phyloP scores from a whole-genome alignment of 2,329 filamentous ascomycete genomes.

The Pseudogymnoascus sp. region DNA sequence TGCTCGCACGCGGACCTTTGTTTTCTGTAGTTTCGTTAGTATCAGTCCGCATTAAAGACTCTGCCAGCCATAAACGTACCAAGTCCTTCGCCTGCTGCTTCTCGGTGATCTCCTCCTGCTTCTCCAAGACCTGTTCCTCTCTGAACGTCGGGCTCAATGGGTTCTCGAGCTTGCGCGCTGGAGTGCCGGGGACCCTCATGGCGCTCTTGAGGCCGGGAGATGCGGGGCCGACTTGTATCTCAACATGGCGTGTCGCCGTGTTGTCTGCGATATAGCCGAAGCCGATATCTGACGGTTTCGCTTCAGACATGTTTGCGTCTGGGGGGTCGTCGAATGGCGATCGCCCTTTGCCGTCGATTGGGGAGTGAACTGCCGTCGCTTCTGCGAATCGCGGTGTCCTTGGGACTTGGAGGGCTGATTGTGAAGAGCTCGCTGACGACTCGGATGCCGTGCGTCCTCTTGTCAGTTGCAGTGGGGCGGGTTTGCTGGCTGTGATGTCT shows the following conservation, averaged over 20 bases:
- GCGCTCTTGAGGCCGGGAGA: slow-evolving; percentile 77
- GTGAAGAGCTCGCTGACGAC: slow-evolving; percentile 31
- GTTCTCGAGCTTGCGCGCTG: slow-evolving; percentile 63
- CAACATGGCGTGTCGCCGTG: slow-evolving; percentile 46
- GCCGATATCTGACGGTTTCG: slow-evolving; percentile 77
- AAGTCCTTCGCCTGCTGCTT: slow-evolving; percentile 81
- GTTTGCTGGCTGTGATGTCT: slow-evolving; percentile 10
- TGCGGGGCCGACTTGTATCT: slow-evolving; percentile 61
- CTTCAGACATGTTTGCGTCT: slow-evolving; percentile 46
- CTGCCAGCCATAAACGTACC: slow-evolving; percentile 48
- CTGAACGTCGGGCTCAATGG: slow-evolving; percentile 85
- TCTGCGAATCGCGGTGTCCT: slow-evolving; percentile 74
- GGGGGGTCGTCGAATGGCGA: slow-evolving; percentile 56
- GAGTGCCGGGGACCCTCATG: slow-evolving; percentile 77
- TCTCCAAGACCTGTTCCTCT: slow-evolving; percentile 81
- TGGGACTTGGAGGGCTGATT: slow-evolving; percentile 50
- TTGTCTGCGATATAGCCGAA: slow-evolving; percentile 78
- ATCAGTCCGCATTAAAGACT: slow-evolving; percentile 1
- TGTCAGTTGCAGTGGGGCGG: slow-evolving; percentile 17
- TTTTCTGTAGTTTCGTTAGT: slow-evolving; percentile 58
- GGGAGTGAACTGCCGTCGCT: slow-evolving; percentile 71
- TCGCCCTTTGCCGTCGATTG: slow-evolving; percentile 49
- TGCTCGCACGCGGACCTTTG: slow-evolving; percentile 83
- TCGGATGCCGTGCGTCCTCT: slow-evolving; percentile 36
- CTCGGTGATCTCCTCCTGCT: slow-evolving; percentile 72